Percentiles rank a stretch among this genome's conserved stretches.
Evolutionary conservation across 2,329 filamentous ascomycete genomes (phyloP).

Genomic region (Colletotrichum sp.): DNA sequence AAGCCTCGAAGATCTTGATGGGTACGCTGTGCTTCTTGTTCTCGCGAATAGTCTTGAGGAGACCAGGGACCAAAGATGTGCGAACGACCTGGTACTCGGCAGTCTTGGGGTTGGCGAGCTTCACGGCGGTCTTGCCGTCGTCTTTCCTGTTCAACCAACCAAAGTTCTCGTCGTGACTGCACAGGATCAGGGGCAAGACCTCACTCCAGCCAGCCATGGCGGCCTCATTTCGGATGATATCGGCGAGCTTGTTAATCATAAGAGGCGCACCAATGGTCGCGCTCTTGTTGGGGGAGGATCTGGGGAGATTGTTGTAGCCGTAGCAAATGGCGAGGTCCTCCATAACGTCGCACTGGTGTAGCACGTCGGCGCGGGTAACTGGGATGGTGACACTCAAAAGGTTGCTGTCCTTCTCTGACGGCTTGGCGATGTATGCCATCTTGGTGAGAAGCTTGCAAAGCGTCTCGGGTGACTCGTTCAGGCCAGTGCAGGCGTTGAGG

Average conservation of each 20-base stretch:
- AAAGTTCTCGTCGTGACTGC: constrained; percentile 98
- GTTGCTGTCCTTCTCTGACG: constrained; percentile 71
- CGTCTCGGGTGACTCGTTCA: constrained; percentile 74
- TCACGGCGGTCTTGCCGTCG: constrained; percentile 81
- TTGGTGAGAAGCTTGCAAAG: constrained; percentile 83
- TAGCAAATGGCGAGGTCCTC: constrained; percentile 97
- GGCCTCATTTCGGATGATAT: constrained; percentile 87
- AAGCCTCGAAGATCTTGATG: constrained; percentile 91
- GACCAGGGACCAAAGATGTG: constrained; percentile 82
- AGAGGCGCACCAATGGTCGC: constrained; percentile 87
- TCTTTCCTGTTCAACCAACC: constrained; percentile 91
- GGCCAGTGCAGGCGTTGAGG: constrained; percentile 90
- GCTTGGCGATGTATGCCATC: constrained; percentile 86
- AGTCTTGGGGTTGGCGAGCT: constrained; percentile 91
- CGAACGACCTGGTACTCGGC: constrained; percentile 92
- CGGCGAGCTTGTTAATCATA: constrained; percentile 90
- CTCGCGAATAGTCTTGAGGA: constrained; percentile 92
- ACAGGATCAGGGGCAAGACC: constrained; percentile 94
- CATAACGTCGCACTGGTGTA: constrained; percentile 98
- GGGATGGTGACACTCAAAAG: constrained; percentile 84
- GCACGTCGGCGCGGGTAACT: constrained; percentile 88
- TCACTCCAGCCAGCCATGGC: constrained; percentile 97
- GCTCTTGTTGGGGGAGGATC: constrained; percentile 83
- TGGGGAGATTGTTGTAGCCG: constrained; percentile 94
- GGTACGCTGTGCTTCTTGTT: constrained; percentile 89